Base-by-base conservation (phyloP, 164 flowering plant species). In the Euptelea pleiosperma region DNA sequence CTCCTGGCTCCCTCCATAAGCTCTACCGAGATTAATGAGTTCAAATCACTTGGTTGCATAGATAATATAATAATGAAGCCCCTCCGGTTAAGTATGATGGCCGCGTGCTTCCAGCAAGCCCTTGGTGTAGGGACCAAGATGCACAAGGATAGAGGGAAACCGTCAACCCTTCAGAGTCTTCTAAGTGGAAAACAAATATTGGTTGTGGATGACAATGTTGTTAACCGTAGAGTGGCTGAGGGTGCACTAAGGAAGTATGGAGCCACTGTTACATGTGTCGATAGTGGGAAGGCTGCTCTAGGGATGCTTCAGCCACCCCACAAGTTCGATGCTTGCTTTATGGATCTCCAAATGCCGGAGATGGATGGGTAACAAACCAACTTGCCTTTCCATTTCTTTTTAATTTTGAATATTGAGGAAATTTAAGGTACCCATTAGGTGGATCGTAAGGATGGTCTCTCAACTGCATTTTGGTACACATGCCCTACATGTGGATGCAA, bases 331-430 rank as follows among this genome's bases (percentile, higher is more conserved):
- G 94, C 92, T 39, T 93, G 98, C 70, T 93, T 93, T 72, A 90
- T 93, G 98, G 98, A 93, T 81, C 79, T 86, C 58, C 97, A 90
- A 49, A 93, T 93, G 98, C 98, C 98, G 33, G 97, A 80, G 67
- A 85, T 89, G 94, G 97, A 89, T 60, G 97, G 98, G 96, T 89
- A 67, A 46, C 22, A 16, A 15, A 29, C 16, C 19, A 15, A 29
- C 33, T 5, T 3, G 21, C 33, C 12, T n/a, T n/a, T n/a, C 33
- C 22, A 7, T 33, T 31, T 21, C 18, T 16, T 12, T 35, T 45
- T 24, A 7, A 7, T 48, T 21, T 24, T 34, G 45, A n/a, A n/a
- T n/a, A n/a, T n/a, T n/a, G n/a, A n/a, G n/a, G n/a, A n/a, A n/a
- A n/a, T n/a, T n/a, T n/a, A n/a, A n/a, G n/a, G n/a, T n/a, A n/a